These are phyloP conservation scores for Plasmopara muralis DNA, from an alignment of 352 stramenopile species.

Conservation along the genomic window DNA sequence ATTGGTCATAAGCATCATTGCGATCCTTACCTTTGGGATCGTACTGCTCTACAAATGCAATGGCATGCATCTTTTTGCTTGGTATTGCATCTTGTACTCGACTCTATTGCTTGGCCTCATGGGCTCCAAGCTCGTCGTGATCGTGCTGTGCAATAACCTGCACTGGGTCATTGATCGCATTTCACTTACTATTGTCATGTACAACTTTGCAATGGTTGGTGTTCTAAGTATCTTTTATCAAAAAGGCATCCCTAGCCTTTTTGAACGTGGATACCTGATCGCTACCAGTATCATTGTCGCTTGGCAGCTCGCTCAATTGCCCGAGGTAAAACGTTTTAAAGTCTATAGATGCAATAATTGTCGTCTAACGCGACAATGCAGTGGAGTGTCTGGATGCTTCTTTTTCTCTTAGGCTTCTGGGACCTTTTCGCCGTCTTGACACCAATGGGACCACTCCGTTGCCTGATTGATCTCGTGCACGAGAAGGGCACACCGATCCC, in stretches of 20 bases:
- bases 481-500: slow-evolving; percentile 83
- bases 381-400: slow-evolving; percentile 84
- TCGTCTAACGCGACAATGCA: slow-evolving; percentile 12
- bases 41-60: slow-evolving; percentile 83
- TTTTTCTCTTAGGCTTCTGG: slow-evolving; percentile 94
- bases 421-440: slow-evolving; percentile 96
- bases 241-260: slow-evolving; percentile 56
- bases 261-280: slow-evolving; percentile 91
- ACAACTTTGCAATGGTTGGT: slow-evolving; percentile 84
- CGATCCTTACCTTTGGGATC: slow-evolving; percentile 65
- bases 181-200: slow-evolving; percentile 70
- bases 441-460: slow-evolving; percentile 91
- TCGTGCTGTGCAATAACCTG: slow-evolving; percentile 43
- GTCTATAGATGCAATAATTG: neutral
- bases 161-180: slow-evolving; percentile 46
- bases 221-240: slow-evolving; percentile 86
- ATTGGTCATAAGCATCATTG: slow-evolving; percentile 76
- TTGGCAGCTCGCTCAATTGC: slow-evolving; percentile 94
- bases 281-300: slow-evolving; percentile 92
- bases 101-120: slow-evolving; percentile 59
- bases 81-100: slow-evolving; percentile 77
- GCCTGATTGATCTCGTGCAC: slow-evolving; percentile 90
- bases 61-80: slow-evolving; percentile 64
- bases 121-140: slow-evolving; percentile 64
- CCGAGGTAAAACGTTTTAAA: slow-evolving; percentile 69